phyloP scores from a whole-genome alignment of 2,329 filamentous ascomycete genomes.

The Pseudogymnoascus sp. region DNA sequence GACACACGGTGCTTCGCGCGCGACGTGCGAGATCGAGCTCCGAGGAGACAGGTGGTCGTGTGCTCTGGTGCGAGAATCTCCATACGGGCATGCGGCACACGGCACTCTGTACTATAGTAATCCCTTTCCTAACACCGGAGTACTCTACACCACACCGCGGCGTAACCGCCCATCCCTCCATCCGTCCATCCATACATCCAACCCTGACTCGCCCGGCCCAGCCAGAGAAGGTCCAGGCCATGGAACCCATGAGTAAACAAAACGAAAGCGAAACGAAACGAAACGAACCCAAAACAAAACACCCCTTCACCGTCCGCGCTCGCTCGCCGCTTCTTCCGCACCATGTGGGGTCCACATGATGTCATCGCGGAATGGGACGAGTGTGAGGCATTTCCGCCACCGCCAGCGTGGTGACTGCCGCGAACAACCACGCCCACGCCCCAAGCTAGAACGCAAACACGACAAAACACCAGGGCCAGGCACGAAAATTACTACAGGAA shows the following conservation, averaged over 20 bases:
- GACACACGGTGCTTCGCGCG: background rate
- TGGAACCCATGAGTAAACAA: background rate
- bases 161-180: background rate
- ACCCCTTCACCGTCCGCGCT: background rate
- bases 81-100: background rate
- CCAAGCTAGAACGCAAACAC: background rate
- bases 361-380: background rate
- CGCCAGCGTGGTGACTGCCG: background rate
- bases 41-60: background rate
- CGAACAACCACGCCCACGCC: background rate
- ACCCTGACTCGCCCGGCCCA: background rate
- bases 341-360: background rate
- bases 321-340: background rate
- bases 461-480: background rate
- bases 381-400: background rate
- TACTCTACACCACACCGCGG: background rate
- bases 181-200: background rate
- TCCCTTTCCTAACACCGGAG: background rate
- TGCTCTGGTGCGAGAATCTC: background rate
- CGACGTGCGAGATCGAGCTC: background rate
- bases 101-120: background rate
- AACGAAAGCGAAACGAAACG: background rate
- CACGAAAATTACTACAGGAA: background rate
- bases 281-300: background rate
- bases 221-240: background rate